Percentiles rank a stretch among this genome's conserved stretches.
These are phyloP conservation scores for Termitomyces sp. DNA, from an alignment of 768 basidiomycete genomes.

Conservation along the genomic window DNA sequence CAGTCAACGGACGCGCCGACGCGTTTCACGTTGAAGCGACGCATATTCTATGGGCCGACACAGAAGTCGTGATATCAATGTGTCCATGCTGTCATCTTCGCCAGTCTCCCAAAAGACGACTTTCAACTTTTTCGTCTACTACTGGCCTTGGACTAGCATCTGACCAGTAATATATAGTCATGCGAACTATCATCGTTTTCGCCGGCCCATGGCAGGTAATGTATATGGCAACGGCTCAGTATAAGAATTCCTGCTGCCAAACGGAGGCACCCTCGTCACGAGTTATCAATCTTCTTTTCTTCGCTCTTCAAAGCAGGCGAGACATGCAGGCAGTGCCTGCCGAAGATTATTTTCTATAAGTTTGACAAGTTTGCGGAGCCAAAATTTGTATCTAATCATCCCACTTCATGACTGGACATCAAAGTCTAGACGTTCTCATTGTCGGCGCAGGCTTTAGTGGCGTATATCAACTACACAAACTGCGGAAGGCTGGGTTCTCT, in stretches of 20 bases:
- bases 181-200: no score
- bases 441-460: slow-evolving; percentile 5
- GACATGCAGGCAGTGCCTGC: neutral
- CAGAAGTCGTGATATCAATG: no score
- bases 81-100: no score
- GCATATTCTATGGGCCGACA: no score
- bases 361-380: neutral
- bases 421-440: slow-evolving; percentile 17
- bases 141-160: no score
- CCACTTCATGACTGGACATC: neutral
- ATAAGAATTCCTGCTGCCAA: neutral
- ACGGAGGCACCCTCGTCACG: neutral
- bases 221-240: no score
- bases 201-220: no score
- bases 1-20: no score
- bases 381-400: neutral
- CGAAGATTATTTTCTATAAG: neutral
- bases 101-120: no score
- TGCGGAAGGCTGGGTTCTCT: neutral
- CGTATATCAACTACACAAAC: neutral
- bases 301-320: neutral
- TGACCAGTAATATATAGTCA: no score
- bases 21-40: no score
- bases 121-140: no score
- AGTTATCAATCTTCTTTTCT: neutral